Evolutionary conservation across 2,329 filamentous ascomycete species (phyloP).

Genomic region (Phaeosphaeriaceae sp.): DNA sequence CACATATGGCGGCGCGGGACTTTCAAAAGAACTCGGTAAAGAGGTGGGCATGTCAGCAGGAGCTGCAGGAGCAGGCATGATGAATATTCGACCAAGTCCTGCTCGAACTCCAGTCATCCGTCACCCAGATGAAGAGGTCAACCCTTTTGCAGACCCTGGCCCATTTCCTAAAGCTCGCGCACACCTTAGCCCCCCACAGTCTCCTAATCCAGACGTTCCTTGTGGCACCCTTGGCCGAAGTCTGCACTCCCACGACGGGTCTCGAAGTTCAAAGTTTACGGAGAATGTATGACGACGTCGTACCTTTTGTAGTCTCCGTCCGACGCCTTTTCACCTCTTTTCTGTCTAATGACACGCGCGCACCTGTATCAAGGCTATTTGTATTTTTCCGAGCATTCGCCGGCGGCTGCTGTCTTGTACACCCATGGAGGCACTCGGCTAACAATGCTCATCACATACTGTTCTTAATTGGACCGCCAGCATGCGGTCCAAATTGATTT

Average conservation of each 20-base stretch:
- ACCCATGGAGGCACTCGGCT: constrained; percentile 21
- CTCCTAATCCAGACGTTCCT: constrained; percentile 40
- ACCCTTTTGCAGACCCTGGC: constrained; percentile 15
- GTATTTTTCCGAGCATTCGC: constrained; percentile 8
- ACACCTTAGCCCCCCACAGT: constrained; percentile 48
- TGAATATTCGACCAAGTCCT: constrained; percentile 60
- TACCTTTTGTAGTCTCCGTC: constrained; percentile 24
- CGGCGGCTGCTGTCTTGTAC: constrained; percentile 25
- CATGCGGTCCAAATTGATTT: constrained; percentile 28
- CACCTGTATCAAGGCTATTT: constrained; percentile 20
- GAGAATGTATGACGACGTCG: constrained; percentile 50
- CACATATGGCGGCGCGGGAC: constrained; percentile 45
- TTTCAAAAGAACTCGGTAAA: constrained; percentile 33
- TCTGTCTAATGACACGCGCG: constrained; percentile 32
- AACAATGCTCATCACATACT: constrained; percentile 23
- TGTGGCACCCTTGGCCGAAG: constrained; percentile 50
- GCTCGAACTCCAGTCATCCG: constrained; percentile 67
- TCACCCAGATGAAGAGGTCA: constrained; percentile 42
- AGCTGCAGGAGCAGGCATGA: constrained; percentile 28
- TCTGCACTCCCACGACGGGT: constrained; percentile 54
- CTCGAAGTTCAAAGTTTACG: constrained; percentile 54
- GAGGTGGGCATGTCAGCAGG: constrained; percentile 33
- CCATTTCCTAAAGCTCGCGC: constrained; percentile 30
- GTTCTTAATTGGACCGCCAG: constrained; percentile 24
- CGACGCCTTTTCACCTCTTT: constrained; percentile 26